Evolutionary conservation across 2,329 filamentous ascomycete species (phyloP).

Genomic region (Colletotrichum spaethianum): DNA sequence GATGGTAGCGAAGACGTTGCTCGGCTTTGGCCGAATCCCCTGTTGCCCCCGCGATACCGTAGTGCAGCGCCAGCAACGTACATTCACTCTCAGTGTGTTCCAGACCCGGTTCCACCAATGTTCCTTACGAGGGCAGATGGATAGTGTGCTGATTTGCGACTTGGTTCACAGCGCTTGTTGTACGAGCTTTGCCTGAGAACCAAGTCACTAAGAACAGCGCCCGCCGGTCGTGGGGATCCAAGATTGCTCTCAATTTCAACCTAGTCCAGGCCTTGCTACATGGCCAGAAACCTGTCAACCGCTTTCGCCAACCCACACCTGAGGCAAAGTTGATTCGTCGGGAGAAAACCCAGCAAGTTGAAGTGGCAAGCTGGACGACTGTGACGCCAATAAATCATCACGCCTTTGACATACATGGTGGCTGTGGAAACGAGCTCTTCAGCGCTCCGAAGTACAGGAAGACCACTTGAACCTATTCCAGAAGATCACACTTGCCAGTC

Average conservation of each 20-base stretch:
- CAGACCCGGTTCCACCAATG: too few species aligned
- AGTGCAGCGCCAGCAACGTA: too few species aligned
- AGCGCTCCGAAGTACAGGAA: not conserved
- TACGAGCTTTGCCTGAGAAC: too few species aligned
- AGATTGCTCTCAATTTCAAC: not conserved
- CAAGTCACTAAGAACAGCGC: too few species aligned
- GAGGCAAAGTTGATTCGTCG: not conserved
- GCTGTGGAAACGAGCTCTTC: not conserved
- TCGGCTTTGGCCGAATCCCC: slow-evolving; percentile 1
- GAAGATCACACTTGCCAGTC: not conserved
- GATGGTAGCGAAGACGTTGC: not conserved
- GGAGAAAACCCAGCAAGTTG: not conserved
- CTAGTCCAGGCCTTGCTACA: not conserved
- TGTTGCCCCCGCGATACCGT: too few species aligned
- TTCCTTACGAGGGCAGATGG: too few species aligned
- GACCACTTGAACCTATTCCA: not conserved
- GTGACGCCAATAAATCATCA: not conserved
- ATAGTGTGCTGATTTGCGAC: too few species aligned
- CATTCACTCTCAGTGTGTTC: too few species aligned
- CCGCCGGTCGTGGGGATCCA: not conserved
- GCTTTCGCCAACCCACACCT: not conserved
- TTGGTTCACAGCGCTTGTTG: too few species aligned
- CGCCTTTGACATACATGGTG: not conserved
- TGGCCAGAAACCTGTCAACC: not conserved
- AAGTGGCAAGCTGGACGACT: not conserved